Evolutionary conservation across 768 basidiomycete genomes (phyloP), one percentile per base, ranked within the genome.

Genomic region (Myochromella boudieri): DNA sequence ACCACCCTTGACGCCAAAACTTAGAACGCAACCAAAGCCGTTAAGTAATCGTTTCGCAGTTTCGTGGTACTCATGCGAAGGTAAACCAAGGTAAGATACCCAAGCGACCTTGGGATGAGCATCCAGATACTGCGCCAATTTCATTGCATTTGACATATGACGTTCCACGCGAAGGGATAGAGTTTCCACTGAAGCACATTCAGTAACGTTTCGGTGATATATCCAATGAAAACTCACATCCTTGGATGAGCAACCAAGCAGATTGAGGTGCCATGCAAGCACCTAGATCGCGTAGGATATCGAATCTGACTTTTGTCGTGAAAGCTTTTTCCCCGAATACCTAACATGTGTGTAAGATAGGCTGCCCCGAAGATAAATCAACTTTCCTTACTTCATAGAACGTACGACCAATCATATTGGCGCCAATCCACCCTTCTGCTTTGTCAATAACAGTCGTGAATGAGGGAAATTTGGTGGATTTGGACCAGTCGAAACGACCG

Each of bases 81-180:
- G 48, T 1, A 85, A 70, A 1, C 86, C 86, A 22, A 79, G 68
- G 54, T 86, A 87, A 0, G 75, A 77, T 1, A 85, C 82, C 83
- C 81, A 87, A 1, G 73, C 64, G 17, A 87, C 72, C 41, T 75
- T 71, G 4, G 75, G 71, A 55, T 87, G 78, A 28, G 68, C 52
- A 52, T 77, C 68, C 17, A 87, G 74, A 68, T 71, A 82, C 20
- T 53, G 60, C 34, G 22, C 65, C 53, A 45, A 40, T 25, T 44
- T 67, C 5, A 84, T 65, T 0, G 84, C 74, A 48, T 86, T 87
- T 15, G 73, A n/a, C n/a, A n/a, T n/a, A n/a, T n/a, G n/a, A n/a
- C n/a, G n/a, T n/a, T n/a, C n/a, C n/a, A n/a, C n/a, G n/a, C n/a
- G n/a, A n/a, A n/a, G n/a, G n/a, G n/a, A n/a, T n/a, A n/a, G n/a